phyloP scores from a whole-genome alignment of 768 basidiomycete species.

The Rhodosporidiobolus sp. region DNA sequence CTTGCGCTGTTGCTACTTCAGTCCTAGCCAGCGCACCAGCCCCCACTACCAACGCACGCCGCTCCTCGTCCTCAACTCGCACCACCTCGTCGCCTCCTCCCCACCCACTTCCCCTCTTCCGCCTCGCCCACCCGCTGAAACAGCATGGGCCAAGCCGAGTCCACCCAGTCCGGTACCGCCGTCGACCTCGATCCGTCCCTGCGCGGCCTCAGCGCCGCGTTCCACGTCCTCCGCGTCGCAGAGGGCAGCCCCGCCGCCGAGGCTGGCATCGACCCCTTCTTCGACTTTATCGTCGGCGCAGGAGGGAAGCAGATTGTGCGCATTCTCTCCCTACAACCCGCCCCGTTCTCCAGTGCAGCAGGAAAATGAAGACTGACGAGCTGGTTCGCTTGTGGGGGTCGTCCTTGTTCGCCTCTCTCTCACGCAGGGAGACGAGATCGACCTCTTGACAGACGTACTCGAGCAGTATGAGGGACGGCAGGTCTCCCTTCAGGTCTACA shows the following conservation, averaged over 20 bases:
- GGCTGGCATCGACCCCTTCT: conserved; percentile 83
- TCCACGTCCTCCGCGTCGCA: conserved; percentile 36
- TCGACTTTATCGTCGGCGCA: conserved; percentile 93
- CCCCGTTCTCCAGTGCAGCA: neutral
- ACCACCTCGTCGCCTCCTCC: too few species aligned
- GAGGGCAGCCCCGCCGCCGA: conserved; percentile 72
- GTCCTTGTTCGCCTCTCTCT: too few species aligned
- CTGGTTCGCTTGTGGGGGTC: neutral
- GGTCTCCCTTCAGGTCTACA: conserved; percentile 42
- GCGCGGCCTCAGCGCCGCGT: conserved; percentile 5
- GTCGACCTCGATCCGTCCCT: neutral
- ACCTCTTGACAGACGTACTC: conserved; percentile 31
- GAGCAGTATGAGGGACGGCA: conserved; percentile 28
- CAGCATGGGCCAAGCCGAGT: conserved; percentile 30
- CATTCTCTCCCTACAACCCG: neutral
- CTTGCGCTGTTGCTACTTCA: too few species aligned
- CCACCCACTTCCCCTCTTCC: neutral
- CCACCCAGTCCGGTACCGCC: neutral
- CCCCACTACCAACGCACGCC: too few species aligned
- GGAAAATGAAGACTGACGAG: conserved; percentile 11
- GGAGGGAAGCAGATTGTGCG: conserved; percentile 59
- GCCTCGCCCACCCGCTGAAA: neutral
- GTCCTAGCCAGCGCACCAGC: too few species aligned
- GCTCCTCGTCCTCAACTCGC: too few species aligned
- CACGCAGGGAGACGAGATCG: conserved; percentile 40